A percentile compares a stretch with the other conserved stretches of the same genome.
Conservation (phyloP, 257 asterid genomes). For the Osmanthus fragrans region DNA sequence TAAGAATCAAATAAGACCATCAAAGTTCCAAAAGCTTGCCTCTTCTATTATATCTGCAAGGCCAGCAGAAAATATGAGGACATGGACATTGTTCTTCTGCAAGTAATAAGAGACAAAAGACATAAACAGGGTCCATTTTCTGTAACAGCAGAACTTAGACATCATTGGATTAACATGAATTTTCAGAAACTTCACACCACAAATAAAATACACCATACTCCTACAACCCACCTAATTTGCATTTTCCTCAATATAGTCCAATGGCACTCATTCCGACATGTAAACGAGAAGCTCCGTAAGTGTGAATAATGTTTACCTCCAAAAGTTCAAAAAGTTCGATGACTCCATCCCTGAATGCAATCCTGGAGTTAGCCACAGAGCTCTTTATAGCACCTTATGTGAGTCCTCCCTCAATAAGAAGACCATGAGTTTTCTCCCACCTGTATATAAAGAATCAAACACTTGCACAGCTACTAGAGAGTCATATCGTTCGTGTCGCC, state of each 20-base stretch:
- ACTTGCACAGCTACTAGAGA: constrained; percentile 20
- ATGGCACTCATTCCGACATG: constrained; percentile 26
- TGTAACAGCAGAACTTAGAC: not conserved
- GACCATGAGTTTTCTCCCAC: constrained; percentile 92
- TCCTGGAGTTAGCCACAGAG: constrained; percentile 71
- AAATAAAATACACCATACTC: not conserved
- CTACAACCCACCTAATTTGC: not conserved
- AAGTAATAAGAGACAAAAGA: constrained; percentile 22
- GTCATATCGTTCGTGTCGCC: too few relatives aligned
- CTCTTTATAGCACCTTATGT: constrained; percentile 59
- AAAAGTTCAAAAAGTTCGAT: constrained; percentile 80
- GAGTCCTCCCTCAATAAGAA: constrained; percentile 90
- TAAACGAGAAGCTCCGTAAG: constrained; percentile 10
- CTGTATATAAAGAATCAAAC: constrained; percentile 41
- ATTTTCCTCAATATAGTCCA: constrained; percentile 2
- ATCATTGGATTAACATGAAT: not conserved
- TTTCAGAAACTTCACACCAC: not conserved
- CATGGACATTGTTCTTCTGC: constrained; percentile 78
- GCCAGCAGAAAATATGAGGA: constrained; percentile 95
- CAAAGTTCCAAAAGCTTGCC: constrained; percentile 47
- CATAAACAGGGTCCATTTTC: constrained; percentile 18
- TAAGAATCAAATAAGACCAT: constrained; percentile 16
- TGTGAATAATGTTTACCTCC: constrained; percentile 53
- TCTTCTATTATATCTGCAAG: constrained; percentile 96
- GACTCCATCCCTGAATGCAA: constrained; percentile 85